Evolutionary conservation across 2,329 filamentous ascomycete species (phyloP).

Genomic region (Furcasterigmium sp.): DNA sequence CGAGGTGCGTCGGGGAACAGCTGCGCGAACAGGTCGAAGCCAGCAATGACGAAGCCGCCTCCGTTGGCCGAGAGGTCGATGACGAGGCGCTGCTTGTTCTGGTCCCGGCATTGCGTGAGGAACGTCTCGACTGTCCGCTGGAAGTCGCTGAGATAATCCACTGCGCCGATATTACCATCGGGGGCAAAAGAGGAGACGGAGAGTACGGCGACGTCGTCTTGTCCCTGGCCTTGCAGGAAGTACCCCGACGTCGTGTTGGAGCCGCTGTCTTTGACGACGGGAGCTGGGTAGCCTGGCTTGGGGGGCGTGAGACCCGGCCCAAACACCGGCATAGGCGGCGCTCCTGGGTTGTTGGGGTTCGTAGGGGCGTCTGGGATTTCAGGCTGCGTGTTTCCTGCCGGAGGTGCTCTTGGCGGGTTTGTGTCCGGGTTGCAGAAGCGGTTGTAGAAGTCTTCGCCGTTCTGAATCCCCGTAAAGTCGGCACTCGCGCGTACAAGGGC

Average conservation of each 20-base stretch:
- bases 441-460: slow-evolving; percentile 29
- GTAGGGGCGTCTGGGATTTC: neutral
- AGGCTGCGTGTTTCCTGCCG: neutral
- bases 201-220: slow-evolving; percentile 27
- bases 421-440: slow-evolving; percentile 23
- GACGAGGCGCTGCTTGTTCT: slow-evolving; percentile 54
- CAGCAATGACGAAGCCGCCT: slow-evolving; percentile 54
- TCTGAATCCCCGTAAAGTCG: slow-evolving; percentile 23
- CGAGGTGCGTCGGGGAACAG: slow-evolving; percentile 46
- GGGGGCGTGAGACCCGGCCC: neutral
- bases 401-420: neutral
- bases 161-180: slow-evolving; percentile 7
- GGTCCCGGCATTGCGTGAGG: slow-evolving; percentile 25
- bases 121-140: slow-evolving; percentile 22
- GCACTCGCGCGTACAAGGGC: slow-evolving; percentile 15
- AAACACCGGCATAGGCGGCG: neutral
- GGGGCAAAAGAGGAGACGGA: slow-evolving; percentile 20
- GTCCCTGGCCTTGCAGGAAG: slow-evolving; percentile 26
- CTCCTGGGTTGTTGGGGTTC: neutral
- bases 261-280: slow-evolving; percentile 20
- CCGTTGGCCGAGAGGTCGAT: slow-evolving; percentile 54
- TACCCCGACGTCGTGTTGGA: slow-evolving; percentile 24
- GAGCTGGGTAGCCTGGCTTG: slow-evolving; percentile 19
- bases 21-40: slow-evolving; percentile 57
- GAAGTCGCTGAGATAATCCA: slow-evolving; percentile 22